Base-by-base conservation (phyloP, 768 basidiomycete species). In the Mycena capillaripes region DNA sequence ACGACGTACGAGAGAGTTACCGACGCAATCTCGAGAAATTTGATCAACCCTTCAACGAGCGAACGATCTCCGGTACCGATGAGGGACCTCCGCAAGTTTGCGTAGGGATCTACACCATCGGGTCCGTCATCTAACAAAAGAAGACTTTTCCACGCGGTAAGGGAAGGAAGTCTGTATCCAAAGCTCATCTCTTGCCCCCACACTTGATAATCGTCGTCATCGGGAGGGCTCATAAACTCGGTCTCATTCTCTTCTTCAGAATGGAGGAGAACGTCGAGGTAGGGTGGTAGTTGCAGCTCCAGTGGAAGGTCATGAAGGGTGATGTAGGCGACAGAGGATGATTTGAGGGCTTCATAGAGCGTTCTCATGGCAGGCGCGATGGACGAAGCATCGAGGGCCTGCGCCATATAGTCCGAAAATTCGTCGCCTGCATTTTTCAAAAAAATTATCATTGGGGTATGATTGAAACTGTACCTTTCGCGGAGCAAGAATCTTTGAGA, bases 141-240 rank as follows among this genome's bases (percentile, higher is more conserved):
- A 19, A 99, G 79, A 25, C 95, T 93, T 78, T 98, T 98, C 97
- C 97, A 99, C 7, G 97, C 97, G 19, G 90, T 86, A 27, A 98
- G 86, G 21, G 88, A 83, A 11, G 93, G 91, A 3, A 96, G 83
- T 55, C 87, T 86, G 93, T 93, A 95, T 3, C 94, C 94, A 66
- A 90, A 84, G 75, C 86, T 86, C 80, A 94, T 86, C 64, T 92
- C 92, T 42, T 85, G 86, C 21, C 92, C 93, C 94, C 95, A 94
- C 9, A 82, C 82, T 55, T 84, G 82, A 8, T 77, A 76, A 42
- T 86, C 84, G 48, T 89, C 89, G 55, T 91, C 89, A 23, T 89
- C 89, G 27, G 85, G 84, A 23, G 85, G 82, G 36, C 87, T 85
- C 32, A 87, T 78, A 60, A 84, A 84, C 68, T 92, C 90, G 0